phyloP scores from a whole-genome alignment of 2,329 filamentous ascomycete species.

The Bertia moriformis region DNA sequence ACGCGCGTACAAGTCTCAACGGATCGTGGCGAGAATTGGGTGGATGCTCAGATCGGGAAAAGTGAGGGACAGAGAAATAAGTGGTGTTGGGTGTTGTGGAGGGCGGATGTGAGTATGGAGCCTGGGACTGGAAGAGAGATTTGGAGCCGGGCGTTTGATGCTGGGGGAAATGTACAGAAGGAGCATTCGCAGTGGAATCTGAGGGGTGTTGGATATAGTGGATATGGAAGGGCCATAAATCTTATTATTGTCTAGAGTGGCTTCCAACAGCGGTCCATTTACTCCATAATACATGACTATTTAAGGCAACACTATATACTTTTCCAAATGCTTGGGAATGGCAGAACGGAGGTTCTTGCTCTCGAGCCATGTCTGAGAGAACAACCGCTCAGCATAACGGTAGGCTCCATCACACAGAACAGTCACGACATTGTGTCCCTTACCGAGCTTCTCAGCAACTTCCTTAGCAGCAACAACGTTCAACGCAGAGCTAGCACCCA shows the following conservation, averaged over 20 bases:
- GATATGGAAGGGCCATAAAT: neutral
- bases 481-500: slow-evolving; percentile 82
- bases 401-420: slow-evolving; percentile 95
- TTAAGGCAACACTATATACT: slow-evolving; percentile 84
- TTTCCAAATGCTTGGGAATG: slow-evolving; percentile 72
- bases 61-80: neutral
- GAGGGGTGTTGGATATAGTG: neutral
- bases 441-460: slow-evolving; percentile 77
- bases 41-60: neutral
- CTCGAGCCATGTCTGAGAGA: slow-evolving; percentile 79
- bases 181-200: neutral
- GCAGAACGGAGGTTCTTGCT: slow-evolving; percentile 70
- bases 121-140: neutral
- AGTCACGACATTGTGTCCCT: slow-evolving; percentile 81
- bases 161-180: neutral
- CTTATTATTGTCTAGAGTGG: neutral
- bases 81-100: neutral
- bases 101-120: neutral
- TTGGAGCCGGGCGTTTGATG: neutral
- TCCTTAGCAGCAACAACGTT: slow-evolving; percentile 94
- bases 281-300: slow-evolving; percentile 1
- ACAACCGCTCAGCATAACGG: slow-evolving; percentile 83
- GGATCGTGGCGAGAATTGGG: neutral
- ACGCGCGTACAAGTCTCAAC: neutral
- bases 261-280: no score